A percentile compares a stretch with the other conserved stretches of the same genome.
Evolutionary conservation across 805 yeast species (phyloP).

Genomic region (Kodamaea lidongshanica): DNA sequence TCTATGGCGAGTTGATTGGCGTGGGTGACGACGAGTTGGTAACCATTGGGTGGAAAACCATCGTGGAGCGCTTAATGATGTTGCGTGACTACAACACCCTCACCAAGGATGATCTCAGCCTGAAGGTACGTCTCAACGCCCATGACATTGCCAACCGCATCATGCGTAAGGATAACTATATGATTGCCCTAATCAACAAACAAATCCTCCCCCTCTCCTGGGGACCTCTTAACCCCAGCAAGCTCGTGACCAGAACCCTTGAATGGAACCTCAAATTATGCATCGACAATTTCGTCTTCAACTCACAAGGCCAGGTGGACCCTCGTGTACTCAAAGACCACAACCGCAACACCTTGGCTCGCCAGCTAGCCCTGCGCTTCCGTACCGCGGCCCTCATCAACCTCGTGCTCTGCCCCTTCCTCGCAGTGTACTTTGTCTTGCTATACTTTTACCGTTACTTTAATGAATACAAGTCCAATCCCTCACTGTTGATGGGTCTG

Average conservation of each 20-base stretch:
- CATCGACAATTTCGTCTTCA: constrained; percentile 79
- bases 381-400: constrained; percentile 83
- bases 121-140: constrained; percentile 76
- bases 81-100: constrained; percentile 77
- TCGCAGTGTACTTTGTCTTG: constrained; percentile 74
- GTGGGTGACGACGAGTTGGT: constrained; percentile 74
- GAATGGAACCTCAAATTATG: constrained; percentile 95
- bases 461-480: constrained; percentile 86
- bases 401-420: constrained; percentile 75
- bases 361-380: constrained; percentile 72
- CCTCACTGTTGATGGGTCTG: constrained; percentile 60
- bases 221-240: constrained; percentile 38
- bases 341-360: constrained; percentile 58
- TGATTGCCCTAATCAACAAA: constrained; percentile 83
- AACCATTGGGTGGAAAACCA: constrained; percentile 88
- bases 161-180: constrained; percentile 91
- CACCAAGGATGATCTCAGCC: constrained; percentile 46
- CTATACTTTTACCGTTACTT: constrained; percentile 86
- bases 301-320: constrained; percentile 74
- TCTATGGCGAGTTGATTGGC: constrained; percentile 65
- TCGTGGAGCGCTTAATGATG: constrained; percentile 67
- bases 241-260: constrained; percentile 69
- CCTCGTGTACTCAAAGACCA: constrained; percentile 63
- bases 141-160: constrained; percentile 93
- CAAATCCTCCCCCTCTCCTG: constrained; percentile 50